Conservation (phyloP, 2,329 filamentous ascomycete genomes). For the Fusarium abutilonis region DNA sequence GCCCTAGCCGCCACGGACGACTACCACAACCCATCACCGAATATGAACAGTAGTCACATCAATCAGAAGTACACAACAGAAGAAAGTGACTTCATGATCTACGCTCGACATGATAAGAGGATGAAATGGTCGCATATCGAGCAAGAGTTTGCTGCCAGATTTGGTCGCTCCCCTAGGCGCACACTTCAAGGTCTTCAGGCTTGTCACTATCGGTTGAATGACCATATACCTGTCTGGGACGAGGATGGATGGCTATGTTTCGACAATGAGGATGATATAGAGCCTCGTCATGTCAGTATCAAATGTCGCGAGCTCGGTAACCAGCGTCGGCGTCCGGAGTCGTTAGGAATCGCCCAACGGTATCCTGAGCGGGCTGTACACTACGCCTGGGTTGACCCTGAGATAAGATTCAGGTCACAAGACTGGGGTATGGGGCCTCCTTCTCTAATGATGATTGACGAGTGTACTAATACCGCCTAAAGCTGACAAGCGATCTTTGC, state of each 20-base stretch:
- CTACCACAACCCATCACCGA: constrained; percentile 49
- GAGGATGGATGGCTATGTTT: constrained; percentile 52
- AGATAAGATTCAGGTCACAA: constrained; percentile 50
- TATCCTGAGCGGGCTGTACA: constrained; percentile 58
- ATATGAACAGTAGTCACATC: constrained; percentile 51
- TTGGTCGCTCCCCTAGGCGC: constrained; percentile 49
- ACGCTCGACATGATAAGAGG: constrained; percentile 55
- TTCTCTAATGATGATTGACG: not conserved
- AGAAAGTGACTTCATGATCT: constrained; percentile 56
- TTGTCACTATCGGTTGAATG: constrained; percentile 56
- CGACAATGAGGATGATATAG: constrained; percentile 51
- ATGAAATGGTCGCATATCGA: constrained; percentile 54
- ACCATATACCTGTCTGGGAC: constrained; percentile 52
- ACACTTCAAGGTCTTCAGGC: constrained; percentile 54
- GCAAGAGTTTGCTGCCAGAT: constrained; percentile 50
- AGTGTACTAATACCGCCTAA: constrained; percentile 23
- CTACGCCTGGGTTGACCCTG: constrained; percentile 56
- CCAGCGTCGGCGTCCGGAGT: constrained; percentile 49
- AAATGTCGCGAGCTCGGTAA: constrained; percentile 52
- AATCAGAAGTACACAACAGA: constrained; percentile 56
- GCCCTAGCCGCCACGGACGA: constrained; percentile 24
- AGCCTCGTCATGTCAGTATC: constrained; percentile 50
- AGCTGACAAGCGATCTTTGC: constrained; percentile 49
- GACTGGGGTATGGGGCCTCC: constrained; percentile 53
- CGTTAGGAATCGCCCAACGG: constrained; percentile 51